Percentiles rank a stretch among this genome's conserved stretches.
Conservation (phyloP, 108 stramenopile species). For the Cylindrotheca closterium region DNA sequence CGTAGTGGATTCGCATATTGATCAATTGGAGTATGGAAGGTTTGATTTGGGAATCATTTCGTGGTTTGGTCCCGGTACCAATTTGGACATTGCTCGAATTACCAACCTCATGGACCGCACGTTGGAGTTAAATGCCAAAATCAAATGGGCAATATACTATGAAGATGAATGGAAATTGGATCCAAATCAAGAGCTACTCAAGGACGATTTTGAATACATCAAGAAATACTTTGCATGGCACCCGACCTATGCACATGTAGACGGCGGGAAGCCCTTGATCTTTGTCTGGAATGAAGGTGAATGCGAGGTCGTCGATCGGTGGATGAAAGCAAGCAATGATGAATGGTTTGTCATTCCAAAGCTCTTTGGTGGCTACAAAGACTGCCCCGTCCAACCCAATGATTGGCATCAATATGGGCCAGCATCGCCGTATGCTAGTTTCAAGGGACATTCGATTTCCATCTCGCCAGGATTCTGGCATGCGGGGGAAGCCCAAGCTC, state of each 20-base stretch:
- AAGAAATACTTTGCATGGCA: slow-evolving; percentile 40
- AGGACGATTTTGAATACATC: slow-evolving; percentile 21
- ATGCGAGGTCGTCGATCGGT: slow-evolving; percentile 24
- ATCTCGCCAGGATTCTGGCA: slow-evolving; percentile 38
- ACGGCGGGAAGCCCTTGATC: slow-evolving; percentile 21
- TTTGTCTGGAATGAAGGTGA: slow-evolving; percentile 26
- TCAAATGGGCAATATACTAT: slow-evolving; percentile 38
- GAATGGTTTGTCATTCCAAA: slow-evolving; percentile 38
- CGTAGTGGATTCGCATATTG: slow-evolving; percentile 20
- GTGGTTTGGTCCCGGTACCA: slow-evolving; percentile 29
- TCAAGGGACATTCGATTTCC: slow-evolving; percentile 12
- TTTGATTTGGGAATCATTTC: slow-evolving; percentile 29
- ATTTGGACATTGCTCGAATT: slow-evolving; percentile 22
- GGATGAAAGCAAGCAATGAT: slow-evolving; percentile 20
- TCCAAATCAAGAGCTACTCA: slow-evolving; percentile 6
- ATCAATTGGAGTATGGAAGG: slow-evolving; percentile 26
- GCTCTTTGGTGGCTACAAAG: slow-evolving; percentile 10
- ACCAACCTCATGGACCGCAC: slow-evolving; percentile 24
- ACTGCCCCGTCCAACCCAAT: slow-evolving; percentile 22
- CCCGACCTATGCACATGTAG: slow-evolving; percentile 26
- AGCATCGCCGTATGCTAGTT: slow-evolving; percentile 1
- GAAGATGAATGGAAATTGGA: slow-evolving; percentile 20
- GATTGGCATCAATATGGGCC: slow-evolving; percentile 36
- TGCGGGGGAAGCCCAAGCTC: slow-evolving; percentile 12
- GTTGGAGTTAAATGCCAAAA: slow-evolving; percentile 7